Base-by-base conservation (phyloP, 2,329 filamentous ascomycete genomes). In the Geoglossum cookeanum region DNA sequence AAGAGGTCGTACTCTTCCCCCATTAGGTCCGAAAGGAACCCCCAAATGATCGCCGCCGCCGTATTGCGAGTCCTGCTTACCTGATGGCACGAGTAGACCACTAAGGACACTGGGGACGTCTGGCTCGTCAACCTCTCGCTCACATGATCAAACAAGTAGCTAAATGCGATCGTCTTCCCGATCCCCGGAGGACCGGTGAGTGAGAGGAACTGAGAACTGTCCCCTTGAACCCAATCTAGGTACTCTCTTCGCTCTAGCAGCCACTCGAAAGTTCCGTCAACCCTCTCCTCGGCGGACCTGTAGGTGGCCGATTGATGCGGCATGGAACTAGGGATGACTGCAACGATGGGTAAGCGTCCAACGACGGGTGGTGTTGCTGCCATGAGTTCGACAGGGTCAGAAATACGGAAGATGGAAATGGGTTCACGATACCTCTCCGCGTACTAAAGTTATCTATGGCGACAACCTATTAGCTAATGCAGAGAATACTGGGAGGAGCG, bases 91-190 rank as follows among this genome's bases (percentile, higher is more conserved):
- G 68, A 68, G 57, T 58, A 65, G 13, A 58, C 48, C 2, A 58
- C 35, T 55, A 62, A 65, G 0, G 59, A 44, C 44, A 9, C 29
- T 29, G 5, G 32, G 5, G 15, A 6, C 9, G 6, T 13, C 9
- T 32, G 22, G 11, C 4, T 3, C 13, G 3, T 3, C 13, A 1
- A 27, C 27, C n/a, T 52, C n/a, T n/a, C n/a, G n/a, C 27, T 30
- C 37, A 59, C 58, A n/a, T n/a, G n/a, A n/a, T n/a, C 2, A 64
- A 44, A 17, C 1, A 68, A 58, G 51, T 60, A 67, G 29, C 65
- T 61, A 3, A 65, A 64, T 30, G 68, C 45, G 65, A 67, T 67
- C 3, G 64, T 68, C 58, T 68, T 68, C 32, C 66, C 67, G 51
- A 65, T 68, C 6, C 66, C 62, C 8, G 61, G 58, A 29, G 64